Evolutionary conservation across 257 asterid species (phyloP).

Genomic region (Forsythia viridissima): DNA sequence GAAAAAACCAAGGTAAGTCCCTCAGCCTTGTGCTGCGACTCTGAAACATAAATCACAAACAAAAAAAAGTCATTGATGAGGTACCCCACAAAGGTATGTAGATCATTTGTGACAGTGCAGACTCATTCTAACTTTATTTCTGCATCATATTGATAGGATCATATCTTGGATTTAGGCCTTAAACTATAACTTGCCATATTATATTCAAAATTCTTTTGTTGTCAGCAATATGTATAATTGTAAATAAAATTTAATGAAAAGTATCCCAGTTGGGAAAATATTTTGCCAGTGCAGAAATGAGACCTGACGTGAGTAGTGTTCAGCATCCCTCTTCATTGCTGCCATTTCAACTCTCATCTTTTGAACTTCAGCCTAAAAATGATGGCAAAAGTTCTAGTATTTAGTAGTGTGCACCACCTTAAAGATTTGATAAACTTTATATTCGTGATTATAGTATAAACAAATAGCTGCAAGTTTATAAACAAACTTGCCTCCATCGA

Average conservation of each 20-base stretch:
- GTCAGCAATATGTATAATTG: neutral
- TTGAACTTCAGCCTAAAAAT: constrained; percentile 87
- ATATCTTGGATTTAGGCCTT: constrained; percentile 13
- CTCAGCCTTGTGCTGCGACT: constrained; percentile 4
- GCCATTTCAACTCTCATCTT: constrained; percentile 99
- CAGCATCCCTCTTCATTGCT: constrained; percentile 99
- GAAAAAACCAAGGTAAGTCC: neutral
- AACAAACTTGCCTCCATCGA: constrained; percentile 83
- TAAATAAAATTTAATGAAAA: constrained; percentile 3
- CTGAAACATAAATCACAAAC: neutral
- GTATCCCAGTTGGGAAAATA: neutral
- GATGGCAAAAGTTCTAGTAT: constrained; percentile 9
- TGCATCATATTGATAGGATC: neutral
- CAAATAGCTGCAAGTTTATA: constrained; percentile 19
- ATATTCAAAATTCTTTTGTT: neutral
- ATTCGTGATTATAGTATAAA: neutral
- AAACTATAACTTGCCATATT: constrained; percentile 1
- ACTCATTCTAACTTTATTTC: neutral
- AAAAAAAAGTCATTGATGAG: neutral
- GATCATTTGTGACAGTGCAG: constrained; percentile 7
- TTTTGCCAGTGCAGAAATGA: neutral
- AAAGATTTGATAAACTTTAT: constrained; percentile 17
- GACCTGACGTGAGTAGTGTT: constrained; percentile 97
- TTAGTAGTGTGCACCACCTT: constrained; percentile 16
- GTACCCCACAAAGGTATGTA: neutral